phyloP scores from a whole-genome alignment of 805 yeast genomes.

The Metschnikowia gelsemii region DNA sequence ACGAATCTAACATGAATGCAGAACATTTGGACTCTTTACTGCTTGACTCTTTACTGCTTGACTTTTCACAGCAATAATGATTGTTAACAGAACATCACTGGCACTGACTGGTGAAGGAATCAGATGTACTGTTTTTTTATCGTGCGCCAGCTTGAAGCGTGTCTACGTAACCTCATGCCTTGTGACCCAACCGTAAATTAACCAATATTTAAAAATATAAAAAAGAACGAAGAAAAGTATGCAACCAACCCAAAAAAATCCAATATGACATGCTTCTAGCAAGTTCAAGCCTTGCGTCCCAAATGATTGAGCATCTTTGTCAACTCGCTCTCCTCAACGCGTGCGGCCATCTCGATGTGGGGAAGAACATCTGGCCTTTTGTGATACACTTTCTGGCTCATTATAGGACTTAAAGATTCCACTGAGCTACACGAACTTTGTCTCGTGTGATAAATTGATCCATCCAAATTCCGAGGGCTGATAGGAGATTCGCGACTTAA shows the following conservation, averaged over 20 bases:
- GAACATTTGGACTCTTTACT: too few relatives aligned
- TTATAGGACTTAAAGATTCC: slow-evolving; percentile 18
- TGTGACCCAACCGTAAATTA: slow-evolving; percentile 12
- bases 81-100: too few relatives aligned
- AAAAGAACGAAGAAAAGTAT: slow-evolving; percentile 1
- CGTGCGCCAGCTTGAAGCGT: neutral
- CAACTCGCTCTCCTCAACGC: slow-evolving; percentile 18
- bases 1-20: too few relatives aligned
- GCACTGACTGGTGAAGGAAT: too few relatives aligned
- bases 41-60: too few relatives aligned
- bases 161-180: too few relatives aligned
- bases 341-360: slow-evolving; percentile 17
- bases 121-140: neutral
- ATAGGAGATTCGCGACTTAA: slow-evolving; percentile 15
- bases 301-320: slow-evolving; percentile 16
- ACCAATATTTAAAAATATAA: slow-evolving; percentile 2
- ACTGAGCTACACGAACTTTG: slow-evolving; percentile 24
- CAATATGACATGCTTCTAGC: neutral
- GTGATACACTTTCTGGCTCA: slow-evolving; percentile 1
- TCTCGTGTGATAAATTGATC: slow-evolving; percentile 20
- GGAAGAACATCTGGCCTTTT: slow-evolving; percentile 14
- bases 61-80: too few relatives aligned
- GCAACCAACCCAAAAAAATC: neutral
- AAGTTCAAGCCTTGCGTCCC: slow-evolving; percentile 9
- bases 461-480: slow-evolving; percentile 8